Conservation (phyloP, 106 monocot genomes). For the Acorus calamus region DNA sequence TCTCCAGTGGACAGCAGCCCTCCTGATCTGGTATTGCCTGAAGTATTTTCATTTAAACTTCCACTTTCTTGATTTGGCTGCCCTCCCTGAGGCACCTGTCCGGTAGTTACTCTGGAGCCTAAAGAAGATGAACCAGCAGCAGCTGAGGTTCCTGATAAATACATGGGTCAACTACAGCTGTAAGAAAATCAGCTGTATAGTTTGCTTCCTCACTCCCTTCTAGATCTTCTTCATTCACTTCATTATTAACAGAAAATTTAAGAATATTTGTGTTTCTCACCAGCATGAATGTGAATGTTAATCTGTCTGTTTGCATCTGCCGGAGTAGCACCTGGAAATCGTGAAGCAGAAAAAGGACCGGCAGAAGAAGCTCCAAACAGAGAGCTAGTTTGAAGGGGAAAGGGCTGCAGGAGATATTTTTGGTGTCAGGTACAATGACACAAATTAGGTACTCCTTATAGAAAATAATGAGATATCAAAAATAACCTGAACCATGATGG, state of each 20-base stretch:
- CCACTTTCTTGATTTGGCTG: constrained; percentile 12
- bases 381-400: constrained; percentile 39
- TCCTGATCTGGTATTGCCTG: constrained; percentile 13
- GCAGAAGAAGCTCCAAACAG: constrained; percentile 31
- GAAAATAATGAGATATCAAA: neutral
- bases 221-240: too few relatives aligned
- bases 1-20: constrained; percentile 34
- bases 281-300: constrained; percentile 50
- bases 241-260: too few relatives aligned
- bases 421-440: neutral
- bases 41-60: constrained; percentile 15
- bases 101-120: constrained; percentile 19
- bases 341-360: constrained; percentile 12
- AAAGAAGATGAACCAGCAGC: constrained; percentile 24
- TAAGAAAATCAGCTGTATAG: neutral
- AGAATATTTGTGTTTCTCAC: constrained; percentile 19
- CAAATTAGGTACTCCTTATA: neutral
- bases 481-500: constrained; percentile 91
- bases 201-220: too few relatives aligned
- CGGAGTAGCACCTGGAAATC: constrained; percentile 27
- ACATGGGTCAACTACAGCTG: constrained; percentile 5
- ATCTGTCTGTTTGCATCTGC: constrained; percentile 42
- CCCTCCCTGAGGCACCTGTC: constrained; percentile 11
- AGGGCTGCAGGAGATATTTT: constrained; percentile 32
- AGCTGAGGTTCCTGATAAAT: constrained; percentile 24